Conservation (phyloP, 176 grass and related monocot genomes). For the Oryza coarctata region DNA sequence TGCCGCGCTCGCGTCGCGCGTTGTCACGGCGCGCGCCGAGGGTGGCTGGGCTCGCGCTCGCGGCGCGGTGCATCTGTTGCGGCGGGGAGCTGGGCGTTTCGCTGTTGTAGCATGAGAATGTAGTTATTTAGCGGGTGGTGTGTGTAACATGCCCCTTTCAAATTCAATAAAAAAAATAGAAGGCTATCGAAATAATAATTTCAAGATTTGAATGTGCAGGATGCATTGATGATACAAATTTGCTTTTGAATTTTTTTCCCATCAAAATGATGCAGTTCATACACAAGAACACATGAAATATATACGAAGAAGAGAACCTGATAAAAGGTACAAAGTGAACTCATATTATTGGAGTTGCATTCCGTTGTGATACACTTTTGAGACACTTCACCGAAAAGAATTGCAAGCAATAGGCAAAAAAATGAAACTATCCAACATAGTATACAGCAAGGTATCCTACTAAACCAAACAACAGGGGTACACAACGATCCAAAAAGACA, state of each 20-base stretch:
- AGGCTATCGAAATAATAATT: no score
- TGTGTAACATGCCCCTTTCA: neutral
- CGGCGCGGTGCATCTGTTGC: neutral
- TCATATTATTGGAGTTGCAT: slow-evolving; percentile 34
- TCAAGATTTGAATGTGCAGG: neutral
- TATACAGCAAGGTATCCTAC: slow-evolving; percentile 54
- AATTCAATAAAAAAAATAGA: neutral
- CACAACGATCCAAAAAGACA: neutral
- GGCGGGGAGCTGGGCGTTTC: neutral
- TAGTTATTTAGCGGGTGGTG: neutral
- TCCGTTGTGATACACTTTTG: slow-evolving; percentile 18
- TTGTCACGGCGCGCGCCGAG: neutral
- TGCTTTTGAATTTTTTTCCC: neutral
- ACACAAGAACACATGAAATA: neutral
- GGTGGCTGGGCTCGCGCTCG: no score
- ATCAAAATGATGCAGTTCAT: neutral
- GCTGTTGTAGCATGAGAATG: neutral
- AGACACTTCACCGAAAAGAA: slow-evolving; percentile 32
- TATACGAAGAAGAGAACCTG: neutral
- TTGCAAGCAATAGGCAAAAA: slow-evolving; percentile 28
- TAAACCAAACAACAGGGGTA: neutral
- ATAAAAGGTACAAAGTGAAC: neutral
- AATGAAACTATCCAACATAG: slow-evolving; percentile 37
- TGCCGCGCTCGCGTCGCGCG: slow-evolving; percentile 7
- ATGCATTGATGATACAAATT: neutral